Conservation (phyloP, 495 filamentous ascomycete genomes). For the Tetracladium marchalianum region DNA sequence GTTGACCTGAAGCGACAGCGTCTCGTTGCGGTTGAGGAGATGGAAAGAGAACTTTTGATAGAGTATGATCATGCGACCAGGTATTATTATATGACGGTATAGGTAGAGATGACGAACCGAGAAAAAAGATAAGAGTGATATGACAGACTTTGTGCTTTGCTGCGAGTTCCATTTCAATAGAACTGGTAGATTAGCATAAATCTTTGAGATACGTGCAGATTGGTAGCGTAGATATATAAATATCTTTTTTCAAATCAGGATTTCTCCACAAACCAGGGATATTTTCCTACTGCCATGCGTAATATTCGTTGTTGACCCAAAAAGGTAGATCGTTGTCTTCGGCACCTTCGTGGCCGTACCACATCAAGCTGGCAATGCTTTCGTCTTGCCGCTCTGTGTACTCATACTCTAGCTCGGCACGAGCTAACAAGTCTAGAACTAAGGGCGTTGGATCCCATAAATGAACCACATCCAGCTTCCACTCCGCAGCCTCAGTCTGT, state of each 20-base stretch:
- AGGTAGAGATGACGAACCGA: not conserved
- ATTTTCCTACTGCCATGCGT: slow-evolving; percentile 46
- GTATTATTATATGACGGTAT: slow-evolving; percentile 28
- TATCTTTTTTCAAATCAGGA: no score
- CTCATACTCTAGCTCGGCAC: slow-evolving; percentile 18
- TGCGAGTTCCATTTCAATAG: no score
- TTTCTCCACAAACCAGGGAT: no score
- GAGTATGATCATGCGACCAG: slow-evolving; percentile 30
- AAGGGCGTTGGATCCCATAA: slow-evolving; percentile 36
- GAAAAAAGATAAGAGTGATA: no score
- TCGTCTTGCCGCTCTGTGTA: slow-evolving; percentile 31
- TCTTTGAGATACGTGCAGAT: no score
- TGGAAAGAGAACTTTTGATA: slow-evolving; percentile 27
- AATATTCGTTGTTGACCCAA: slow-evolving; percentile 89
- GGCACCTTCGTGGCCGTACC: slow-evolving; percentile 27
- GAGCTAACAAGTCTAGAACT: slow-evolving; percentile 24
- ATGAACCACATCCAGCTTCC: slow-evolving; percentile 32
- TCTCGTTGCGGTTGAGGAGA: slow-evolving; percentile 21
- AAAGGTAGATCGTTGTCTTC: slow-evolving; percentile 43
- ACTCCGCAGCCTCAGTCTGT: slow-evolving; percentile 27
- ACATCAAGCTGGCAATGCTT: slow-evolving; percentile 40
- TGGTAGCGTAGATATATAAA: no score
- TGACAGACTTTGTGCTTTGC: no score
- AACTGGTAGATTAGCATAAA: no score
- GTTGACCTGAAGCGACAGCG: slow-evolving; percentile 23